Base-by-base conservation (phyloP, 768 basidiomycete genomes). In the Leccinum longicurvipes region DNA sequence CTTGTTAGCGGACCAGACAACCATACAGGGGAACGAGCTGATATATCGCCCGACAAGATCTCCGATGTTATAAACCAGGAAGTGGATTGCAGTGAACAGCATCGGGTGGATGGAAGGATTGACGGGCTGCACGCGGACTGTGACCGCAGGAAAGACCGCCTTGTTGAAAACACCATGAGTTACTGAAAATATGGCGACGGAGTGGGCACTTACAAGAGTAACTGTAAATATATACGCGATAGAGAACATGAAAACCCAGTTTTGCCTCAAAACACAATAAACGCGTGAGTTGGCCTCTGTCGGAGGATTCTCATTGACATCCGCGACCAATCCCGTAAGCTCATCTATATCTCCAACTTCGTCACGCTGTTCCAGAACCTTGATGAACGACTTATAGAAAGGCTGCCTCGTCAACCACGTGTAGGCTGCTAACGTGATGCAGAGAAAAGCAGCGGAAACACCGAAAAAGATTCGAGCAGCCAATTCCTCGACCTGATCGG, bases 111-210 rank as follows among this genome's bases (percentile, higher is more conserved):
- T 82, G 24, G 69, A 66, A 3, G 82, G 78, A 58, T 86, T 86
- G 14, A 82, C 83, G 3, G 94, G 82, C 34, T 72, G 70, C 51
- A 97, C 82, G 0, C 86, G 87, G 4, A 86, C 81, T 3, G 94
- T 94, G 59, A 93, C 87, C 0, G 93, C 82, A 5, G 94, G 94
- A 73, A 82, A 96, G 47, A 95, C 86, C 28, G 93, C 81, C 93
- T 96, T 45, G 28, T 55, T 36, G 23, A 55, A 51, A 47, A 50
- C 4, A 5, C 23, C 23, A 39, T 60, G 48, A 61, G 36, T 53
- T 47, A 51, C 41, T 45, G 25, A 36, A 3, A 53, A 34, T 11
- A 52, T 11, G 9, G 14, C 27, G 49, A 34, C 6, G 27, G 23
- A 19, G 23, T 5, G 21, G 21, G 19, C n/a, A 59, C 85, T 62